Evolutionary conservation across 352 stramenopile species (phyloP), one percentile per base, ranked within the genome.

Genomic region (Phytophthora citrophthora): DNA sequence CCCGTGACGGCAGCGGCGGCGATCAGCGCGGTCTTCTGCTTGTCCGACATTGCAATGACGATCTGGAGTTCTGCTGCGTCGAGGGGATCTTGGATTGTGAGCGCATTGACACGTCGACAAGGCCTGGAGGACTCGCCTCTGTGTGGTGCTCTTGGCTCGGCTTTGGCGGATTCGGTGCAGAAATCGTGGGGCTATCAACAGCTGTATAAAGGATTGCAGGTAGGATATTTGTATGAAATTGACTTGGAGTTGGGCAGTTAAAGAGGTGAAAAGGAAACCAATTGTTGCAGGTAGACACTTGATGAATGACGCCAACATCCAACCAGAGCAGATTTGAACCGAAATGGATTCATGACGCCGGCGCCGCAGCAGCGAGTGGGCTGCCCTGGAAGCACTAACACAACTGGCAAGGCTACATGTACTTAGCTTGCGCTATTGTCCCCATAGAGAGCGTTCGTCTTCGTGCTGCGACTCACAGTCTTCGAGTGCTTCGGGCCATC

Each of bases 21-120:
- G 49, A 94, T 65, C 39, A 93, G 72, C 51, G 83, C 83, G 48
- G 82, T 87, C 72, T 90, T 92, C 41, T 90, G 74, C 68, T 88
- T 89, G 65, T 74, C 64, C 51, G 65, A 69, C 76, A 83, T 78
- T 57, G 41, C 23, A 48, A 44, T 29, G 24, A 46, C 13, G 31
- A 65, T 40, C 36, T 27, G 18, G 32, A 45, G 38, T 32, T 61
- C 29, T 62, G 44, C 61, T 44, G 46, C 45, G 54, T 61, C 40
- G 48, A 66, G 48, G 55, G 60, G 48, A 63, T 67, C 61, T 74
- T 74, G 66, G 44, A 44, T 34, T 70, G 49, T 74, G 66, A 74
- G 54, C 6, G 59, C 59, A 58, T 71, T 65, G 59, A 45, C 64
- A 68, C 52, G 54, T 70, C 53, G 53, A 26, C 38, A 16, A 43